Evolutionary conservation across 2,329 filamentous ascomycete genomes (phyloP).

Genomic region (Neocucurbitaria cava): DNA sequence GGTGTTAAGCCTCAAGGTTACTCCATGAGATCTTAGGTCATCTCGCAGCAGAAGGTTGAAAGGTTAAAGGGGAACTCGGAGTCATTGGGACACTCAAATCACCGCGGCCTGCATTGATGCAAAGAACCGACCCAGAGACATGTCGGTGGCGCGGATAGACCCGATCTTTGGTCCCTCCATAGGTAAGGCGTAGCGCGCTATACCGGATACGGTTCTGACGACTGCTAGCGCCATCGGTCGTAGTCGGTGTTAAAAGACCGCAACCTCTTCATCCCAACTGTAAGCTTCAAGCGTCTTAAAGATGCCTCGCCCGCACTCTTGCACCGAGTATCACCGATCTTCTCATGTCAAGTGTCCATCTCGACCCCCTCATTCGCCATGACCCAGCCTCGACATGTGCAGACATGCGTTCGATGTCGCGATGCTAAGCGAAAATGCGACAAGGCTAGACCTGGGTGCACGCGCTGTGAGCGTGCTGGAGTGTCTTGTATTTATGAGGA

Average conservation of each 20-base stretch:
- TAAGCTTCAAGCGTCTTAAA: neutral
- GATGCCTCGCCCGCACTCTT: neutral
- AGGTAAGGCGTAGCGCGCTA: neutral
- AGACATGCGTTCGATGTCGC: slow-evolving; percentile 25
- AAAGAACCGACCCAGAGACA: neutral
- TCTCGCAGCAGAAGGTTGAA: neutral
- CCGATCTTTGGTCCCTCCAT: neutral
- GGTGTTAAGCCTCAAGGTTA: neutral
- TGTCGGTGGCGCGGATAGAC: neutral
- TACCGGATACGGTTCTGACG: neutral
- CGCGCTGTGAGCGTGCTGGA: slow-evolving; percentile 16
- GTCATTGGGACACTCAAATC: neutral
- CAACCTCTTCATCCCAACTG: neutral
- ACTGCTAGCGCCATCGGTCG: neutral
- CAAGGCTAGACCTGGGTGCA: slow-evolving; percentile 21
- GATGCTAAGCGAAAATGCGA: slow-evolving; percentile 25
- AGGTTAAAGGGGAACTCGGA: neutral
- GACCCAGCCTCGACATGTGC: slow-evolving; percentile 12
- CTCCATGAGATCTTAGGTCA: neutral
- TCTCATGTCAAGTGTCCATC: neutral
- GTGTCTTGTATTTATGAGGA: slow-evolving; percentile 10
- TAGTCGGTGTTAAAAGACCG: neutral
- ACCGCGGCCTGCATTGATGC: neutral
- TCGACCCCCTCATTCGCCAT: neutral
- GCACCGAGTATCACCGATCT: slow-evolving; percentile 12